A percentile compares a stretch with the other conserved stretches of the same genome.
These are phyloP conservation scores for Coniochaeta prunicola DNA, from an alignment of 2,329 filamentous ascomycete genomes.

Conservation along the genomic window DNA sequence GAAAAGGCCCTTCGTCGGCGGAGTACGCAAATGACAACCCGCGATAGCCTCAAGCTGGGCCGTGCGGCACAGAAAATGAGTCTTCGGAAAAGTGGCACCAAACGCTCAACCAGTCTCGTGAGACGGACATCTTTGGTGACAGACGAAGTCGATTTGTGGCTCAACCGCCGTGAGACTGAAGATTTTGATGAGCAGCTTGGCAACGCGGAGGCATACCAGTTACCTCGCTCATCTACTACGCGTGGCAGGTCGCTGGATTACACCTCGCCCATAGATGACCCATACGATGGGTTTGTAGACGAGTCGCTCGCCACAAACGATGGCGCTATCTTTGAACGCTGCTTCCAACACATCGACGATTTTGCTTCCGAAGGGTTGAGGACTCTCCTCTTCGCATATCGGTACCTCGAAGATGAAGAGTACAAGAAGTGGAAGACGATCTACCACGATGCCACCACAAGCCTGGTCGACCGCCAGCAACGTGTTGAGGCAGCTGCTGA, in stretches of 20 bases:
- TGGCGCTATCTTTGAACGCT: conserved; percentile 66
- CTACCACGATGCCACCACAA: conserved; percentile 76
- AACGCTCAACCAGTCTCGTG: background rate
- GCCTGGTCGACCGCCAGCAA: conserved; percentile 69
- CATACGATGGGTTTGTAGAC: conserved; percentile 47
- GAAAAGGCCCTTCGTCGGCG: conserved; percentile 21
- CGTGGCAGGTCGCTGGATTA: conserved; percentile 25
- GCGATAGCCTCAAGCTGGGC: conserved; percentile 25
- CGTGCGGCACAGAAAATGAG: conserved; percentile 15
- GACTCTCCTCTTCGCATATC: conserved; percentile 77
- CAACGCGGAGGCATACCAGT: conserved; percentile 15
- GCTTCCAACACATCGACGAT: conserved; percentile 82
- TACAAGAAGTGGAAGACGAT: conserved; percentile 71
- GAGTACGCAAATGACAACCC: conserved; percentile 21
- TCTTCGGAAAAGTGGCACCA: conserved; percentile 20
- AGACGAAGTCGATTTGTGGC: conserved; percentile 28
- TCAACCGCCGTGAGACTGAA: conserved; percentile 24
- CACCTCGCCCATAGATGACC: conserved; percentile 25
- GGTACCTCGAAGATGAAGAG: conserved; percentile 66
- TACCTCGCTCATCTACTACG: conserved; percentile 22
- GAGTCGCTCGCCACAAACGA: conserved; percentile 47
- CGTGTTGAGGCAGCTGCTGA: conserved; percentile 76
- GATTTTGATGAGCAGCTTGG: conserved; percentile 15
- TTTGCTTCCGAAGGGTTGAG: conserved; percentile 85
- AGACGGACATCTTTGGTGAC: conserved; percentile 8